Base-by-base conservation (phyloP, 176 grass and related monocot species). In the Cymbopogon citratus region DNA sequence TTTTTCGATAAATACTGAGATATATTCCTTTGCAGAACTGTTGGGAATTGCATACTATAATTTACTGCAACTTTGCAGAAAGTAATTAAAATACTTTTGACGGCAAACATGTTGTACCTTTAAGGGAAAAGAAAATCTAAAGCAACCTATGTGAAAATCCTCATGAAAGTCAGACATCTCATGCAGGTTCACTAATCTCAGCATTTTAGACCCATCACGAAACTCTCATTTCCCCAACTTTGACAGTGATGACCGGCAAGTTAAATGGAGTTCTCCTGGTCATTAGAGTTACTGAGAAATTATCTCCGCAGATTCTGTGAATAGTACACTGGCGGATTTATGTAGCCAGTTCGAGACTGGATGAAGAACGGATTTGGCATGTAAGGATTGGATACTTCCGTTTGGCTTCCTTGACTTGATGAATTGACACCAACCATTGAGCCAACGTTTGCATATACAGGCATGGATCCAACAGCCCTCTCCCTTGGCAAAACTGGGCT, bases 281-380 rank as follows among this genome's bases (percentile, higher is more conserved):
- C 74, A 85, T 82, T 78, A 73, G 78, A 81, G 82, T 57, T 74
- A 77, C 82, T 69, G 82, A 88, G 65, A 77, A 76, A 82, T 38
- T 73, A 66, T 91, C 89, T 79, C 63, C 35, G 54, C 61, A 93
- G 76, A 69, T 87, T 88, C 56, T 82, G 89, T 12, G 87, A 49
- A 71, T 93, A 91, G 85, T 91, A 99, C 63, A 95, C 75, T 1
- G 70, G 59, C 9, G 81, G 84, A 63, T 79, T 83, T 12, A 93
- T 44, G 80, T 87, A 90, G 84, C 80, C 89, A 79, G 80, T 41
- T 49, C 74, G 87, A 76, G 91, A 74, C 60, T 86, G 92, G 68
- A 85, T 78, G 0, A 46, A 78, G 66, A 78, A 84, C 54, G 89
- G 81, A 64, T 75, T 75, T 68, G 67, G 69, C 19, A 91, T 76